A percentile compares a stretch with the other conserved stretches of the same genome.
Evolutionary conservation across 495 filamentous ascomycete genomes (phyloP).

Genomic region (Talaromyces nanjingensis): DNA sequence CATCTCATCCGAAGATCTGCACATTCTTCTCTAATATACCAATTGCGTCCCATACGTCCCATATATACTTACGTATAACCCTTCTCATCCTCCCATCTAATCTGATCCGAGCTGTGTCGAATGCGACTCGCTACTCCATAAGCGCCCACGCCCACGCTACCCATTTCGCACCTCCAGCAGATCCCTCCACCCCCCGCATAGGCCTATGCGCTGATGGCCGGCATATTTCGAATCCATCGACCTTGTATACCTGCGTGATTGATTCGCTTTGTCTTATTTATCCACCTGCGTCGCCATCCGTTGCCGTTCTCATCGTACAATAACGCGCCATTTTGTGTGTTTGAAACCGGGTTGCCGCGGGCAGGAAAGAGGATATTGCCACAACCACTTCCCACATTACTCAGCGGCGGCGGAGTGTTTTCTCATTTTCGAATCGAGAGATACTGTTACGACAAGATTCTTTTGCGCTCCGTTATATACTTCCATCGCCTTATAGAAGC

Average conservation of each 20-base stretch:
- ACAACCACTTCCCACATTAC: slow-evolving; percentile 1
- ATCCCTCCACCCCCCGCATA: not conserved
- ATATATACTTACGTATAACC: no score
- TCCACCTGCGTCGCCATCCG: not conserved
- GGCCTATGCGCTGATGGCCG: not conserved
- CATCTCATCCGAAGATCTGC: not conserved
- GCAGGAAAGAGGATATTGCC: not conserved
- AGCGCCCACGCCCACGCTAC: not conserved
- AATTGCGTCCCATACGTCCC: not conserved
- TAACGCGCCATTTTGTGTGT: not conserved
- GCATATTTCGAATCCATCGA: not conserved
- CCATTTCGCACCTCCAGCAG: not conserved
- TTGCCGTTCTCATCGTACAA: not conserved
- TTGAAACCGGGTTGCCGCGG: not conserved
- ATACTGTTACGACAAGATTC: not conserved
- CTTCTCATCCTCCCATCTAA: not conserved
- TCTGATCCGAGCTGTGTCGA: not conserved
- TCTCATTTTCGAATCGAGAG: not conserved
- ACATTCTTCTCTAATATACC: not conserved
- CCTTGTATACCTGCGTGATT: not conserved
- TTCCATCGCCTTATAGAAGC: not conserved
- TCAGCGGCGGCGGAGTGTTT: not conserved
- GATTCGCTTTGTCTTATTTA: not conserved
- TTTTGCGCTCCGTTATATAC: not conserved
- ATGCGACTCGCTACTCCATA: not conserved